phyloP scores from a whole-genome alignment of 164 flowering plant species.

The Umbilicus rupestris region DNA sequence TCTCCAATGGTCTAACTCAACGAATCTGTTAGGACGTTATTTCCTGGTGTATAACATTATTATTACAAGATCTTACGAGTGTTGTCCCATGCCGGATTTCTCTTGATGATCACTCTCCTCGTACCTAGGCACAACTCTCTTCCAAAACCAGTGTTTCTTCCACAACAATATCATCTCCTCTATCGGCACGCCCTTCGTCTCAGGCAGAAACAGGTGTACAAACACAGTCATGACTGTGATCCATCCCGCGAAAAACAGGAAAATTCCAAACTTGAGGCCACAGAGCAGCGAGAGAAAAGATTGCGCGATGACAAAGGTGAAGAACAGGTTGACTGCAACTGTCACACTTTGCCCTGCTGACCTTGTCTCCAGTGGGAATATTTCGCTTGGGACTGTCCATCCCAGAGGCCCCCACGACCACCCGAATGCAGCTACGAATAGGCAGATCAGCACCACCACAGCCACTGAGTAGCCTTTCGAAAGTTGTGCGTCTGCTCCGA shows the following conservation, averaged over 20 bases:
- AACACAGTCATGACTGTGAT: constrained; percentile 35
- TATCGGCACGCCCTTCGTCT: constrained; percentile 46
- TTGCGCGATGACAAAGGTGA: constrained; percentile 41
- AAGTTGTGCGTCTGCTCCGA: constrained; percentile 36
- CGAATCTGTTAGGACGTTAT: too few species aligned
- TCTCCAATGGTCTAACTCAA: too few species aligned
- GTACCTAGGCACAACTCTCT: constrained; percentile 19
- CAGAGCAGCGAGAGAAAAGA: constrained; percentile 35
- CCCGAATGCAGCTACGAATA: constrained; percentile 57
- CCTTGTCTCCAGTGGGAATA: constrained; percentile 39
- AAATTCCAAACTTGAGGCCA: constrained; percentile 34
- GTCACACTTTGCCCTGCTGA: constrained; percentile 50
- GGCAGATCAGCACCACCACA: constrained; percentile 63
- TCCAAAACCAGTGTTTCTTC: constrained; percentile 49
- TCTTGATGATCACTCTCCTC: background rate
- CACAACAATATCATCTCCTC: constrained; percentile 37
- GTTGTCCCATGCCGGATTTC: background rate
- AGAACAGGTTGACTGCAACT: constrained; percentile 39
- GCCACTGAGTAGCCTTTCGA: constrained; percentile 47
- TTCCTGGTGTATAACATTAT: too few species aligned
- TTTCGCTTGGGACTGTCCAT: constrained; percentile 48
- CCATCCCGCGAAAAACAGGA: constrained; percentile 44
- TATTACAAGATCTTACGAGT: too few species aligned
- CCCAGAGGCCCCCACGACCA: constrained; percentile 55
- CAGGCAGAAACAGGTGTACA: constrained; percentile 36